Evolutionary conservation across 2,329 filamentous ascomycete genomes (phyloP).

Genomic region (Botryotinia calthae): DNA sequence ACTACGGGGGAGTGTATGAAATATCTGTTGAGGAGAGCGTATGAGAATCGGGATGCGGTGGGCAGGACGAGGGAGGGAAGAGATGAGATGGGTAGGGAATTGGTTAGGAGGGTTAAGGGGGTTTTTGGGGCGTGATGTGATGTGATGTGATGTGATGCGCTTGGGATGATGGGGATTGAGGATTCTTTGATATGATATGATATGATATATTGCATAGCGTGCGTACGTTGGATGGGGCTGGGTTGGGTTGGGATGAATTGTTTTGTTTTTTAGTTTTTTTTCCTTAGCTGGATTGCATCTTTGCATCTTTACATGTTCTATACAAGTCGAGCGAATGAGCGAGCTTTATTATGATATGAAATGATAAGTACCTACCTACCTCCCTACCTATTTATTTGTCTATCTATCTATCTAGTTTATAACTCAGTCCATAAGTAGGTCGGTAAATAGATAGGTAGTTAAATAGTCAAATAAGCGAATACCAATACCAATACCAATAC

Average conservation of each 20-base stretch:
- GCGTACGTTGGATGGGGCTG: not conserved
- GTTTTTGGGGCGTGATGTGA: constrained; percentile 38
- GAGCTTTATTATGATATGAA: not conserved
- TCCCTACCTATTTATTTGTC: too few species aligned
- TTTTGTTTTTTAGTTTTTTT: not conserved
- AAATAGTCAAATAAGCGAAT: not conserved
- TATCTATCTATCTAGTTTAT: too few species aligned
- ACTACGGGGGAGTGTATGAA: constrained; percentile 78
- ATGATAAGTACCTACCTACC: too few species aligned
- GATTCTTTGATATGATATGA: not conserved
- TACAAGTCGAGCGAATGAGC: not conserved
- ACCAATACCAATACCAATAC: not conserved
- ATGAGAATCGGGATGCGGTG: constrained; percentile 73
- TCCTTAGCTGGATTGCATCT: not conserved
- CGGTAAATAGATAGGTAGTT: too few species aligned
- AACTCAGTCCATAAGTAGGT: too few species aligned
- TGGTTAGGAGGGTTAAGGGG: constrained; percentile 53
- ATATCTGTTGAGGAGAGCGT: constrained; percentile 62
- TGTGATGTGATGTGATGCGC: not conserved
- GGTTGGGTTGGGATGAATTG: not conserved
- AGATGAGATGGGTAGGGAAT: constrained; percentile 61
- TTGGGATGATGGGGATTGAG: too few species aligned
- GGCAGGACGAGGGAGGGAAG: constrained; percentile 60
- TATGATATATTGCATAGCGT: constrained; percentile 1
- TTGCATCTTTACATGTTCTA: not conserved